These are phyloP conservation scores for Diaporthe capsici DNA, from an alignment of 2,329 filamentous ascomycete genomes.

Conservation along the genomic window DNA sequence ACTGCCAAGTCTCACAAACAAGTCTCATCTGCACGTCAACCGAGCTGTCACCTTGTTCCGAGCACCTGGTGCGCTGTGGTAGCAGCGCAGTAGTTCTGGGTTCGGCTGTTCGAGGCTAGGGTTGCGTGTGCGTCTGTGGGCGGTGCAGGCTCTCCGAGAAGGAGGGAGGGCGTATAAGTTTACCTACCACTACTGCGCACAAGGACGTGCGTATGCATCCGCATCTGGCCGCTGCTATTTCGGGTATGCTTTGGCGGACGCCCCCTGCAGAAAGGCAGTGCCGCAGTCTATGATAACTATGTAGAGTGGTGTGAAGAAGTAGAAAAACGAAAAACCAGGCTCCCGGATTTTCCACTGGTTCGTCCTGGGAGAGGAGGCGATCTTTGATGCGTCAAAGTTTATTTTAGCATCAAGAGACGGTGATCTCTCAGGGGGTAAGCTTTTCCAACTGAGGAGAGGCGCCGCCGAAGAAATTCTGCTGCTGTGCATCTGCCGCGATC, in stretches of 20 bases:
- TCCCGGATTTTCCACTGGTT: conserved; percentile 9
- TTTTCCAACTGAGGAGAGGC: not conserved
- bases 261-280: conserved; percentile 18
- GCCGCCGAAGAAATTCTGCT: not conserved
- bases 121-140: conserved; percentile 24
- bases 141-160: not conserved
- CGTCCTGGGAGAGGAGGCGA: conserved; percentile 5
- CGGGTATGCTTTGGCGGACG: conserved; percentile 4
- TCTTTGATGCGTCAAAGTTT: conserved; percentile 23
- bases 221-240: conserved; percentile 15
- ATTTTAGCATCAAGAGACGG: not conserved
- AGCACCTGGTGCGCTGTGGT: conserved; percentile 17
- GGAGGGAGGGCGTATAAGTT: not conserved
- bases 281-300: not conserved
- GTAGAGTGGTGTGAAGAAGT: not conserved
- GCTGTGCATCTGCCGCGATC: not conserved
- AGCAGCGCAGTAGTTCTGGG: conserved; percentile 14
- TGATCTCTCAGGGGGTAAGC: not conserved
- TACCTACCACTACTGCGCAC: not conserved
- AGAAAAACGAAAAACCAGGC: not conserved
- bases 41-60: conserved; percentile 27
- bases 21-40: conserved; percentile 32
- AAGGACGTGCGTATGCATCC: not conserved
- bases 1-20: conserved; percentile 19
- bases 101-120: conserved; percentile 14